Base-by-base conservation (phyloP, 805 yeast species). In the Metschnikowia dekortorum region DNA sequence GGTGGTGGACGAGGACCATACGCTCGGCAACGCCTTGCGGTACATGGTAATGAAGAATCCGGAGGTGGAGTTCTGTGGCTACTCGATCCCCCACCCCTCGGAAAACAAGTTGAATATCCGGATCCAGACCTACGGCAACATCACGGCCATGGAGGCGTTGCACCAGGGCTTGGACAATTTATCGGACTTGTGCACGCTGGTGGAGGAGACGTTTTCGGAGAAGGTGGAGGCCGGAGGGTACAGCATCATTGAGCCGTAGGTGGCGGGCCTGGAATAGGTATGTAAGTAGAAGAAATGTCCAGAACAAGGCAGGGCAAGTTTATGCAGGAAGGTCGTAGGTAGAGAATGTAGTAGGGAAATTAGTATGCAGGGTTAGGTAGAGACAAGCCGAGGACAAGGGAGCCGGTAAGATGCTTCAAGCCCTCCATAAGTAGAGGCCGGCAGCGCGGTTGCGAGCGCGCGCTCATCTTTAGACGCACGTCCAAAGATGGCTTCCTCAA, bases 21-120 rank as follows among this genome's bases (percentile, higher is more conserved):
- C 99, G 1, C 71, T 94, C 46, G 99, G 99, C 26, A 94, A 94
- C 63, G 87, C 98, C 6, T 79, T 94, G 47, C 83, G 97, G 66
- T 91, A 90, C 69, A 83, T 92, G 66, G 89, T 94, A 60, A 90
- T 94, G 96, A 91, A 92, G 72, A 94, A 94, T 61, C 97, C 97
- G 36, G 96, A 90, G 57, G 99, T 94, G 28, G 99, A 94, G 65
- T 94, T 94, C 68, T 92, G 98, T 65, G 99, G 99, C 50, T 94
- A 94, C 72, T 89, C 97, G 40, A 94, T 94, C 58, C 99, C 99
- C 9, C 99, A 94, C 70, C 99, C 99, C 16, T 88, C 96, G 34
- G 99, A 94, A 70, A 78, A 89, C 53, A 85, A 87, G 59, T 74
- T 94, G 70, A 89, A 94, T 71, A 67, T 94, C 50, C 83, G 99